Evolutionary conservation across 352 stramenopile genomes (phyloP).

Genomic region (Phytophthora hybrid): DNA sequence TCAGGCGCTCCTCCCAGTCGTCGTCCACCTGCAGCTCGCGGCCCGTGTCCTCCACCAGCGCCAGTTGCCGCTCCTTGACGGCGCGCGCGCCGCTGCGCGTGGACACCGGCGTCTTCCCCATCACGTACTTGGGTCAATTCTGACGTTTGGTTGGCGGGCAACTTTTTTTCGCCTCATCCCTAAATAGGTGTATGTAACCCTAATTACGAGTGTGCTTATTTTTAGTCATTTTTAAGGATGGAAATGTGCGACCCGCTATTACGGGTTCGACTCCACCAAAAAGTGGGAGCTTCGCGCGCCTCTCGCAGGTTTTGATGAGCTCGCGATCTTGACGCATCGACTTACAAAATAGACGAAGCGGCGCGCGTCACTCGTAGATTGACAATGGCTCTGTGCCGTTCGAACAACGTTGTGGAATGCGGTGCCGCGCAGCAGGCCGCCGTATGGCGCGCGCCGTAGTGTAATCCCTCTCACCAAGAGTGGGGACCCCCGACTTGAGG

Average conservation of each 20-base stretch:
- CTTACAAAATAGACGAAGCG: neutral
- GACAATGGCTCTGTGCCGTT: too few relatives aligned
- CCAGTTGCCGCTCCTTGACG: constrained; percentile 80
- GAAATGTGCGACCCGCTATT: neutral
- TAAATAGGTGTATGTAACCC: too few relatives aligned
- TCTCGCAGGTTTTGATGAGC: constrained; percentile 34
- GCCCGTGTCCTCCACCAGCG: constrained; percentile 57
- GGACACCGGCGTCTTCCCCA: constrained; percentile 25
- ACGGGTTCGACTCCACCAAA: constrained; percentile 1
- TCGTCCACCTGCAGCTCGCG: constrained; percentile 71
- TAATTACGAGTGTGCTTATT: too few relatives aligned
- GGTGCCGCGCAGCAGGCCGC: too few relatives aligned
- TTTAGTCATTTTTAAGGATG: neutral
- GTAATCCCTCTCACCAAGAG: constrained; percentile 31
- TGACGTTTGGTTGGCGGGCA: constrained; percentile 9
- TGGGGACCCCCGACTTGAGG: neutral
- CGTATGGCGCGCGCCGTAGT: neutral
- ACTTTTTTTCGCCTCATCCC: too few relatives aligned
- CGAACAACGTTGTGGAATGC: too few relatives aligned
- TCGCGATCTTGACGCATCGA: constrained; percentile 28
- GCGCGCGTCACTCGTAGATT: neutral
- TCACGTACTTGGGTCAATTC: constrained; percentile 2
- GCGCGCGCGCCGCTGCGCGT: constrained; percentile 50
- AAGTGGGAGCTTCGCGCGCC: constrained; percentile 26
- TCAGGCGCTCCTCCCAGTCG: constrained; percentile 82